Conservation (phyloP, 345 rosid species). For the Luvunga scandens region DNA sequence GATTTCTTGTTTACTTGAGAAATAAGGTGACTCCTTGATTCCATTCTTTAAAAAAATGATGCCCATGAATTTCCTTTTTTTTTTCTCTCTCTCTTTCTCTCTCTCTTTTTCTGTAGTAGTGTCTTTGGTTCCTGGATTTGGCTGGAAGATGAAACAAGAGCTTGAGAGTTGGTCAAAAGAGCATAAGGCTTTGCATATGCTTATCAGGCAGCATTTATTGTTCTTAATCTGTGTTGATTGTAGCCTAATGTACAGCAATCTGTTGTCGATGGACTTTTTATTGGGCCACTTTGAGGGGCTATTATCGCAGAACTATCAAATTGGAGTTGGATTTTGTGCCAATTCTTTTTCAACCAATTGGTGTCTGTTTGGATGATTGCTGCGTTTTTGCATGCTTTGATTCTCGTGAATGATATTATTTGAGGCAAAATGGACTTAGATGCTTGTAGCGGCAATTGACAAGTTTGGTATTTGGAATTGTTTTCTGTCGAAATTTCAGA, state of each 20-base stretch:
- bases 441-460: neutral
- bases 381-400: neutral
- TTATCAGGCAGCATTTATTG: neutral
- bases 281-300: neutral
- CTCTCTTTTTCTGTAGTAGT: neutral
- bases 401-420: neutral
- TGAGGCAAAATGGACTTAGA: neutral
- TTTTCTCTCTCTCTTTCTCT: too few species aligned
- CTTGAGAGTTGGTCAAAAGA: neutral
- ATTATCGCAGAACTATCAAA: neutral
- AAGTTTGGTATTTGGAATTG: neutral
- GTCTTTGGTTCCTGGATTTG: neutral
- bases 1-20: neutral
- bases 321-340: neutral
- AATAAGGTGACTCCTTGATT: neutral
- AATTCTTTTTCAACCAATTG: neutral
- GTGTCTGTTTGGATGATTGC: neutral
- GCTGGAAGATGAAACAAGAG: neutral
- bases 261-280: neutral
- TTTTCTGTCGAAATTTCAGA: neutral
- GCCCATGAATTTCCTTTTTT: neutral
- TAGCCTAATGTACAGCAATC: neutral
- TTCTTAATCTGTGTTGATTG: neutral
- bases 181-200: neutral
- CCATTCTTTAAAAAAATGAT: neutral